phyloP scores from a whole-genome alignment of 192 early-diverging fungal genomes.

The Glomus cerebriforme region DNA sequence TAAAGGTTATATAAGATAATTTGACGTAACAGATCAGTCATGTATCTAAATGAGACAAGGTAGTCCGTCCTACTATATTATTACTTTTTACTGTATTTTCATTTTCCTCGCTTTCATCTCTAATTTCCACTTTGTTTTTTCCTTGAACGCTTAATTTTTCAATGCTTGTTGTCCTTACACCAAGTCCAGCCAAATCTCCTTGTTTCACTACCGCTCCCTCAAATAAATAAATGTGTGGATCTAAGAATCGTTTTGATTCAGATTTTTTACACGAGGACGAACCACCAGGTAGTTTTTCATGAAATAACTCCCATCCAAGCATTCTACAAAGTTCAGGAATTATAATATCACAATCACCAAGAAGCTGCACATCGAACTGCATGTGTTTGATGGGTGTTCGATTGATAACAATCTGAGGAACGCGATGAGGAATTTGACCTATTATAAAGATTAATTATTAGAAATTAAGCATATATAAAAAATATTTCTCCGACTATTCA shows the following conservation, averaged over 20 bases:
- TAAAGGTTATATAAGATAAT: too few relatives aligned
- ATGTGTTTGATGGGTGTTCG: slow-evolving; percentile 82
- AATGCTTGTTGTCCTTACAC: background rate
- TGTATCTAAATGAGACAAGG: background rate
- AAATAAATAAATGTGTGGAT: slow-evolving; percentile 50
- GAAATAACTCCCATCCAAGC: slow-evolving; percentile 75
- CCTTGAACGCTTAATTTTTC: slow-evolving; percentile 1
- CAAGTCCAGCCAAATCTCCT: background rate
- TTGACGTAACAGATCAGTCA: background rate
- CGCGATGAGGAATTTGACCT: slow-evolving; percentile 72
- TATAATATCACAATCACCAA: slow-evolving; percentile 86
- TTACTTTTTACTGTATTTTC: background rate
- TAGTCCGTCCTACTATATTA: background rate
- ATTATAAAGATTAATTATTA: slow-evolving; percentile 25
- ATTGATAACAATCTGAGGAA: slow-evolving; percentile 94
- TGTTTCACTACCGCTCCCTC: slow-evolving; percentile 47
- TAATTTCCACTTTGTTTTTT: background rate
- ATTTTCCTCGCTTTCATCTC: background rate
- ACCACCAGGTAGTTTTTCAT: slow-evolving; percentile 65
- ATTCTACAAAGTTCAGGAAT: slow-evolving; percentile 73
- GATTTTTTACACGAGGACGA: slow-evolving; percentile 34
- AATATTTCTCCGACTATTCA: background rate
- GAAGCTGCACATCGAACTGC: slow-evolving; percentile 86
- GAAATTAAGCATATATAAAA: background rate
- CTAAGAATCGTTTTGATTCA: slow-evolving; percentile 35